These are phyloP conservation scores for Phialocephala sp. DNA, from an alignment of 2,329 filamentous ascomycete genomes.

Conservation along the genomic window DNA sequence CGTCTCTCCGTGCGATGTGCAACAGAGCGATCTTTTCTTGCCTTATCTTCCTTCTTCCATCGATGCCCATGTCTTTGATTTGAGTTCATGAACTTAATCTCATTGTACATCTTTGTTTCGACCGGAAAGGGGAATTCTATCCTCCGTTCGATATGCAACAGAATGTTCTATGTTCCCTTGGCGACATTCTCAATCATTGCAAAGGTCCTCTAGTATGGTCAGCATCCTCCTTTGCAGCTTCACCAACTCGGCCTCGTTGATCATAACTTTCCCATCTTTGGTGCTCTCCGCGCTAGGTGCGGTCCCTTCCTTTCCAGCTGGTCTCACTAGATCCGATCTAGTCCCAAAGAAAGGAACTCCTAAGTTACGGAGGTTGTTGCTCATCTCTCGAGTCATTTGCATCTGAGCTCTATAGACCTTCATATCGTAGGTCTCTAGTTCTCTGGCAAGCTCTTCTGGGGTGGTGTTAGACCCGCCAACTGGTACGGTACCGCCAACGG, in stretches of 20 bases:
- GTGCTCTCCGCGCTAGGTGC: slow-evolving; percentile 20
- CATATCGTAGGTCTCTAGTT: slow-evolving; percentile 62
- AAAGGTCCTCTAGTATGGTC: slow-evolving; percentile 56
- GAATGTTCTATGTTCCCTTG: slow-evolving; percentile 1
- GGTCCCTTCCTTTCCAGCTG: slow-evolving; percentile 40
- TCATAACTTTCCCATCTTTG: slow-evolving; percentile 36
- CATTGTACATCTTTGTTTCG: slow-evolving; percentile 8
- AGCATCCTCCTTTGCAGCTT: slow-evolving; percentile 54
- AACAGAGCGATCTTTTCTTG: slow-evolving; percentile 17
- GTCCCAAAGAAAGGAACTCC: slow-evolving; percentile 67
- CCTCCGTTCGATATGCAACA: slow-evolving; percentile 35
- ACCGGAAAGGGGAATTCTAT: slow-evolving; percentile 16
- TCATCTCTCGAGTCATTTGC: slow-evolving; percentile 65
- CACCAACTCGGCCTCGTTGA: slow-evolving; percentile 50
- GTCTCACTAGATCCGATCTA: slow-evolving; percentile 48
- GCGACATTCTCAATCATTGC: slow-evolving; percentile 40
- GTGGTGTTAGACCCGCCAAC: slow-evolving; percentile 36
- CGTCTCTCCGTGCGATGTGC: slow-evolving; percentile 25
- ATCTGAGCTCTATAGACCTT: slow-evolving; percentile 66
- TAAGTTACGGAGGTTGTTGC: slow-evolving; percentile 58
- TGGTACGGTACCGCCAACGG: slow-evolving; percentile 50
- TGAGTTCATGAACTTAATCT: slow-evolving; percentile 1
- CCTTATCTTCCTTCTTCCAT: slow-evolving; percentile 7
- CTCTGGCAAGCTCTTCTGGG: slow-evolving; percentile 53
- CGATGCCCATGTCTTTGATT: slow-evolving; percentile 2